Conservation (phyloP, 129 eudicot genomes). For the Silybum marianum region DNA sequence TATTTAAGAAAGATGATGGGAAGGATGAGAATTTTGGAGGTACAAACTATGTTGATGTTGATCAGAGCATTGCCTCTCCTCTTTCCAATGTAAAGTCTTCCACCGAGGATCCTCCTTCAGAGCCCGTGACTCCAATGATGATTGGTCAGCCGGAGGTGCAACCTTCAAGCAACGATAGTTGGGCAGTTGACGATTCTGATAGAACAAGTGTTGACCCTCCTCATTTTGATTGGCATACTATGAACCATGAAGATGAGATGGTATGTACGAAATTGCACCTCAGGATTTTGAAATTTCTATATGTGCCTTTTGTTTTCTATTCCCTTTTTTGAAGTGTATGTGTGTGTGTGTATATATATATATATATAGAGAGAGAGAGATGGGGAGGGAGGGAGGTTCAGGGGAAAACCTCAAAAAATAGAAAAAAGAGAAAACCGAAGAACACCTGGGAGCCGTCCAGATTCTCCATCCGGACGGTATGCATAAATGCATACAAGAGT, state of each 20-base stretch:
- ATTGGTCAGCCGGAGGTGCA: conserved; percentile 30
- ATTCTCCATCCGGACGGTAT: too few relatives aligned
- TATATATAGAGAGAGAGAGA: too few relatives aligned
- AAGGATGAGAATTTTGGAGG: conserved; percentile 57
- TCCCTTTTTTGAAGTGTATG: neutral
- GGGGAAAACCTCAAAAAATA: too few relatives aligned
- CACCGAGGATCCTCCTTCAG: conserved; percentile 48
- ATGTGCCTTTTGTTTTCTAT: neutral
- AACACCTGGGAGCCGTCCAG: too few relatives aligned
- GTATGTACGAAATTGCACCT: conserved; percentile 33
- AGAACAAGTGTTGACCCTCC: conserved; percentile 29
- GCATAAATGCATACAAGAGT: too few relatives aligned
- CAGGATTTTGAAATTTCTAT: conserved; percentile 3
- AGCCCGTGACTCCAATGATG: conserved; percentile 40
- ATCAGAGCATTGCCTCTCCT: conserved; percentile 36
- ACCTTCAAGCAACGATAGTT: conserved; percentile 21
- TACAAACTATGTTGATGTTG: conserved; percentile 50
- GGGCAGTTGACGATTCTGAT: conserved; percentile 12
- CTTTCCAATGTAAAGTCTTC: conserved; percentile 43
- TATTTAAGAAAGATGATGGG: conserved; percentile 63
- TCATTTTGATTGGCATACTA: conserved; percentile 32
- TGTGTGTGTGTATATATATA: too few relatives aligned
- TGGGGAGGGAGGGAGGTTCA: too few relatives aligned
- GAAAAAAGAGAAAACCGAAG: too few relatives aligned
- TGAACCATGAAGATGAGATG: conserved; percentile 26